Evolutionary conservation across 2,329 filamentous ascomycete genomes (phyloP).

Genomic region (Botryotinia narcissicola): DNA sequence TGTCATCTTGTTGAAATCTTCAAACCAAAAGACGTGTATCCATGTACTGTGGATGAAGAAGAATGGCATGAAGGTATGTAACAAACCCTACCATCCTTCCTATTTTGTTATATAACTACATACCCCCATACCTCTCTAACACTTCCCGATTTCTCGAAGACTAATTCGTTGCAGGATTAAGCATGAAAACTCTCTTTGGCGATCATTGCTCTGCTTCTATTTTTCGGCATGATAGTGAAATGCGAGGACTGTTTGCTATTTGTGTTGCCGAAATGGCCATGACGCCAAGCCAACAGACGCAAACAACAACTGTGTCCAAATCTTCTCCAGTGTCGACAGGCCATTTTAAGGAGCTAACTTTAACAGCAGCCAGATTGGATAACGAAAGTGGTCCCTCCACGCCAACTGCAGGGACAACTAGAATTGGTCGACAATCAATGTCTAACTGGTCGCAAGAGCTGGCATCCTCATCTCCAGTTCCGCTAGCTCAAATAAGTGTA

Average conservation of each 20-base stretch:
- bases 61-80: slow-evolving; percentile 57
- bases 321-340: background rate
- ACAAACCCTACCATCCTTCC: background rate
- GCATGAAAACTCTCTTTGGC: slow-evolving; percentile 70
- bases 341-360: background rate
- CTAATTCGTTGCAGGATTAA: slow-evolving; percentile 43
- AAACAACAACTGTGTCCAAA: background rate
- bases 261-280: background rate
- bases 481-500: background rate
- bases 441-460: background rate
- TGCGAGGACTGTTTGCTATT: slow-evolving; percentile 43
- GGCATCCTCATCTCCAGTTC: background rate
- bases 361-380: background rate
- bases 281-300: slow-evolving; percentile 9
- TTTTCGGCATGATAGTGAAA: slow-evolving; percentile 65
- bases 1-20: slow-evolving; percentile 67
- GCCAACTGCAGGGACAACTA: background rate
- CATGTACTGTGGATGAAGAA: slow-evolving; percentile 68
- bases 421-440: background rate
- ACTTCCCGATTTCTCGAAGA: background rate
- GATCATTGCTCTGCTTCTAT: slow-evolving; percentile 57
- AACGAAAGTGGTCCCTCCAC: background rate
- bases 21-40: slow-evolving; percentile 72
- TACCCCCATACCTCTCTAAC: too few relatives aligned
- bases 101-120: background rate